Percentiles rank a stretch among this genome's conserved stretches.
phyloP scores from a whole-genome alignment of 2,329 filamentous ascomycete species.

The Claviceps sorghi region DNA sequence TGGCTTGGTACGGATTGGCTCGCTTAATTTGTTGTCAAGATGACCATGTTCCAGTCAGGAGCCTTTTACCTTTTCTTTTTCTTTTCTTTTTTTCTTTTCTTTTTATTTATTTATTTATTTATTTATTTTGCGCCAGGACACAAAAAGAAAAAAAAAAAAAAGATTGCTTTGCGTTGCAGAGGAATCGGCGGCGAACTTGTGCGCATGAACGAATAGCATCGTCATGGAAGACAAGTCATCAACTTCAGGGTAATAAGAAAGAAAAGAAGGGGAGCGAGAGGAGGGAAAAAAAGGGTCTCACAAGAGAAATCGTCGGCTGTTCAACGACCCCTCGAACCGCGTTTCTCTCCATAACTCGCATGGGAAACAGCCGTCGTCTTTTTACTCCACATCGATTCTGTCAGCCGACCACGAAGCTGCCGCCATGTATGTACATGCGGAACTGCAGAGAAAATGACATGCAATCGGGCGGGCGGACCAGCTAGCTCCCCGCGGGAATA shows the following conservation, averaged over 20 bases:
- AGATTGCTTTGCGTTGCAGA: neutral
- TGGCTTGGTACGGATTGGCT: neutral
- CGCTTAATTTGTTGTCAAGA: neutral
- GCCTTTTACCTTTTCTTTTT: neutral
- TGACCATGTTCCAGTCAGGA: neutral
- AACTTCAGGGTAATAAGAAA: too few species aligned
- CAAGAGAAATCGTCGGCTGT: neutral
- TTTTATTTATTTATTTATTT: too few species aligned
- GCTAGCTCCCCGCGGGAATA: neutral
- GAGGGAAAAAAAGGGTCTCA: neutral
- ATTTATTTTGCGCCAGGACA: too few species aligned
- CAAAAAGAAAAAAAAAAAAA: too few species aligned
- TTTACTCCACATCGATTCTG: neutral
- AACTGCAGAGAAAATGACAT: neutral
- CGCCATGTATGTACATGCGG: neutral
- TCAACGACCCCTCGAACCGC: neutral
- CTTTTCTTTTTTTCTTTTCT: too few species aligned
- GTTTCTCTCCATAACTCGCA: neutral
- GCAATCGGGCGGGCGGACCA: neutral
- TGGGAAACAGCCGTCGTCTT: neutral
- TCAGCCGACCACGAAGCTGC: neutral
- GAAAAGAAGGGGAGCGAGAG: too few species aligned
- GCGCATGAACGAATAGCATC: neutral
- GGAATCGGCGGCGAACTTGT: neutral
- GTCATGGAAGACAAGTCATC: neutral